Conservation (phyloP, 306 rosid species). For the Fagus sylvatica region DNA sequence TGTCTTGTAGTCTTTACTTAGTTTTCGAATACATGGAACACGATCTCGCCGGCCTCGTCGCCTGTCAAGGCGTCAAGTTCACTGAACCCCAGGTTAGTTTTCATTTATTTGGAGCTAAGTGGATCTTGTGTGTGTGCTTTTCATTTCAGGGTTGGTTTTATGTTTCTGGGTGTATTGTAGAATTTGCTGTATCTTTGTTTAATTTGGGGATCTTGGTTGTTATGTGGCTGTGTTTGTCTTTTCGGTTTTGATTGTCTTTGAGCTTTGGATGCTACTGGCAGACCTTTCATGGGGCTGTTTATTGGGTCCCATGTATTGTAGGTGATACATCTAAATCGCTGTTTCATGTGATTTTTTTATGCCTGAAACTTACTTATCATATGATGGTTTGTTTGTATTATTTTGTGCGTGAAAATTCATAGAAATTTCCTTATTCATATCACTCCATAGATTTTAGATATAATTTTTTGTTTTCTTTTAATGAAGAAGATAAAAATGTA, state of each 20-base stretch:
- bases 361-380: conserved; percentile 26
- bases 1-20: conserved; percentile 95
- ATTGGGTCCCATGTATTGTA: conserved; percentile 46
- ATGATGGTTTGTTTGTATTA: conserved; percentile 17
- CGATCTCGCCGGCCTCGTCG: conserved; percentile 94
- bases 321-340: conserved; percentile 22
- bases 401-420: conserved; percentile 26
- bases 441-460: conserved; percentile 5
- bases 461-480: background rate
- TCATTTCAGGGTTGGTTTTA: conserved; percentile 8
- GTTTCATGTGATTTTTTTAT: conserved; percentile 16
- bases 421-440: conserved; percentile 26
- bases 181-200: conserved; percentile 17
- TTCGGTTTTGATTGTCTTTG: conserved; percentile 26
- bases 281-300: conserved; percentile 34
- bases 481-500: too few species aligned
- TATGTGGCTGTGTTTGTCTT: conserved; percentile 22
- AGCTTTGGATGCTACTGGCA: conserved; percentile 37
- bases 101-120: background rate
- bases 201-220: conserved; percentile 5
- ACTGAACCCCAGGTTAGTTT: conserved; percentile 82
- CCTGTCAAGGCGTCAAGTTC: conserved; percentile 78
- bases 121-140: conserved; percentile 8
- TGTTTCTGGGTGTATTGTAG: conserved; percentile 16
- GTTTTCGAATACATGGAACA: conserved; percentile 98